Base-by-base conservation (phyloP, 2,329 filamentous ascomycete species). In the Penicillium sp. region DNA sequence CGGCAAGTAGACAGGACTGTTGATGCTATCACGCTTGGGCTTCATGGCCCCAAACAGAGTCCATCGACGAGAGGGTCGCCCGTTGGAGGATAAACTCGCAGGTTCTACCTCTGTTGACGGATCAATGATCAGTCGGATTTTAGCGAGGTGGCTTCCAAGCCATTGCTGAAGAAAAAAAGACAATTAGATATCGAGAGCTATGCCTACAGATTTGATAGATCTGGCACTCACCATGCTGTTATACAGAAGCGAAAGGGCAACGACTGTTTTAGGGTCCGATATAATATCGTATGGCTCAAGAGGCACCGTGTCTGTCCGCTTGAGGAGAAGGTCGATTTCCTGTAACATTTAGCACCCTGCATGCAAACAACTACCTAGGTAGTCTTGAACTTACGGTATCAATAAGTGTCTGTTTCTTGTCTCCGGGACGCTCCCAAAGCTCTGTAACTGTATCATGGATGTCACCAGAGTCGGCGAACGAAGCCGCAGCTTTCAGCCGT, bases 171-270 rank as follows among this genome's bases (percentile, higher is more conserved):
- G 29, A 29, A 15, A 15, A 33, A 54, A 15, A 18, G 28, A 15
- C 5, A 36, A 57, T 53, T 34, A 31, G 43, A 36, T 20, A 14
- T 28, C 16, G 18, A 9, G 7, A 27, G 16, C 5, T 4, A 16
- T 4, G 4, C 13, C 4, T 8, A 31, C 8, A 18, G 10, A 33
- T 20, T 3, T 9, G 8, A 5, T 32, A 16, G 20, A 29, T 8
- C 7, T 7, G 6, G 17, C 1, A 27, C 64, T 50, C 54, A 73
- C 70, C 88, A 97, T 94, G 71, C 90, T 96, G 34, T 90, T 96
- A 65, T 95, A 94, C 23, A 98, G 73, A 26, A 96, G 77, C 54
- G 90, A 96, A 4, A 98, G 71, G 3, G 85, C 85, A 29, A 84
- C 81, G 18, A 97, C 84, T 3, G 83, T 86, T 62, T 97, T 94